Conservation (phyloP, 2,329 filamentous ascomycete species). For the Arachnomyces sp. region DNA sequence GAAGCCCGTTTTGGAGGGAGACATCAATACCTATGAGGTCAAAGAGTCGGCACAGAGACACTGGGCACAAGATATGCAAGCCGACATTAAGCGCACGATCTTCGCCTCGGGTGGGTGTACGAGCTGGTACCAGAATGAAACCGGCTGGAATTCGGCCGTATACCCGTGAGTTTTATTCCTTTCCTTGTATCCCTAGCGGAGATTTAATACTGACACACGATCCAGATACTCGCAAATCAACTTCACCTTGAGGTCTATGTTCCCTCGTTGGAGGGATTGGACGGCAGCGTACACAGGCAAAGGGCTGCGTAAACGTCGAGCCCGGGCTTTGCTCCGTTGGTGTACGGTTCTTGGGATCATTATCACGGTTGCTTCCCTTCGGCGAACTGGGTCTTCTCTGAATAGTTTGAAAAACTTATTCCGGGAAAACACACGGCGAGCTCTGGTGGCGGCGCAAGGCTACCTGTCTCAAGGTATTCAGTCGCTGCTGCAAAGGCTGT, state of each 20-base stretch:
- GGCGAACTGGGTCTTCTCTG: constrained; percentile 9
- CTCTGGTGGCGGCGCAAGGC: no score
- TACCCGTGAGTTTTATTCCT: constrained; percentile 37
- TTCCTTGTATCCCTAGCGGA: neutral
- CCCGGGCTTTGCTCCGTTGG: constrained; percentile 14
- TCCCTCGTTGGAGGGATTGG: constrained; percentile 50
- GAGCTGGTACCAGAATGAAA: constrained; percentile 44
- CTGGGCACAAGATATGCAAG: constrained; percentile 44
- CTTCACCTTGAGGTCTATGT: constrained; percentile 44
- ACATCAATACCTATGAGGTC: constrained; percentile 40
- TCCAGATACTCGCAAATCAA: constrained; percentile 44
- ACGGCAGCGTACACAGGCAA: constrained; percentile 44
- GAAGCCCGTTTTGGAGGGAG: constrained; percentile 43
- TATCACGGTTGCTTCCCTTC: neutral
- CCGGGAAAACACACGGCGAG: no score
- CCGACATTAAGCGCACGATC: constrained; percentile 38
- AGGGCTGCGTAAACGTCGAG: constrained; percentile 31
- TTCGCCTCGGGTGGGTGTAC: constrained; percentile 41
- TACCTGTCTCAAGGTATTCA: no score
- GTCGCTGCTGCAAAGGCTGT: no score
- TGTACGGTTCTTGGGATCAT: constrained; percentile 15
- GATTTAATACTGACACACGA: constrained; percentile 9
- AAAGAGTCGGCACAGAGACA: constrained; percentile 41
- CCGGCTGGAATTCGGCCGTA: constrained; percentile 44
- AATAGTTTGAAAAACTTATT: no score